phyloP scores from a whole-genome alignment of 305 asterid genomes.

The Fraxinus baroniana region DNA sequence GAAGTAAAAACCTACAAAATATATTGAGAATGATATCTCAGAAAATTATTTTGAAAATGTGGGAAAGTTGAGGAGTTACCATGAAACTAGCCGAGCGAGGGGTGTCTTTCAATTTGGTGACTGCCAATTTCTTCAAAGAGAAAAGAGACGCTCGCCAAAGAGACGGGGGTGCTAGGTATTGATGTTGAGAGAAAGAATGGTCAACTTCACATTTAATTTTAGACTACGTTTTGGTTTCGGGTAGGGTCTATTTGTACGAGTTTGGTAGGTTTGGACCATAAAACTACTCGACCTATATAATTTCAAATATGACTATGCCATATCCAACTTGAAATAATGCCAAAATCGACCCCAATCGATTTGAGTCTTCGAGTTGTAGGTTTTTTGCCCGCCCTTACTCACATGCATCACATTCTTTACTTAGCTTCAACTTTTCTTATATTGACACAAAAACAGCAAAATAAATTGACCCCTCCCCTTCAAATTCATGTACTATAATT shows the following conservation, averaged over 20 bases:
- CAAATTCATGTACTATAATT: slow-evolving; percentile 12
- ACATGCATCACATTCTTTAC: slow-evolving; percentile 56
- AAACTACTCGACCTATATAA: neutral
- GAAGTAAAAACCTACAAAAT: no score
- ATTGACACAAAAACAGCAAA: slow-evolving; percentile 4
- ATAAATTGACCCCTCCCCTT: slow-evolving; percentile 18
- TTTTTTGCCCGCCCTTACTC: slow-evolving; percentile 10
- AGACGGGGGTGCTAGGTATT: neutral
- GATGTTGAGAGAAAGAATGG: neutral
- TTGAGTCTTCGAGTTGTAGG: neutral
- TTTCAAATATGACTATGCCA: neutral
- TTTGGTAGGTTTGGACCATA: neutral
- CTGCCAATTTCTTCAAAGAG: neutral
- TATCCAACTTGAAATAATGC: neutral
- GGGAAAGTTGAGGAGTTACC: neutral
- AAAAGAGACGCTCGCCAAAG: neutral
- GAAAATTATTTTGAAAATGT: no score
- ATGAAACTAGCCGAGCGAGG: neutral
- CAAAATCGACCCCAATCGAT: neutral
- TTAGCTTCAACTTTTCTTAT: slow-evolving; percentile 10
- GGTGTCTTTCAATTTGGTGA: neutral
- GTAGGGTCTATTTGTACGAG: neutral
- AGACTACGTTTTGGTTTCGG: neutral
- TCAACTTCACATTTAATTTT: no score
- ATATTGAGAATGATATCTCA: neutral